Base-by-base conservation (phyloP, 2,329 filamentous ascomycete species). In the Trematosphaeria pertusa region DNA sequence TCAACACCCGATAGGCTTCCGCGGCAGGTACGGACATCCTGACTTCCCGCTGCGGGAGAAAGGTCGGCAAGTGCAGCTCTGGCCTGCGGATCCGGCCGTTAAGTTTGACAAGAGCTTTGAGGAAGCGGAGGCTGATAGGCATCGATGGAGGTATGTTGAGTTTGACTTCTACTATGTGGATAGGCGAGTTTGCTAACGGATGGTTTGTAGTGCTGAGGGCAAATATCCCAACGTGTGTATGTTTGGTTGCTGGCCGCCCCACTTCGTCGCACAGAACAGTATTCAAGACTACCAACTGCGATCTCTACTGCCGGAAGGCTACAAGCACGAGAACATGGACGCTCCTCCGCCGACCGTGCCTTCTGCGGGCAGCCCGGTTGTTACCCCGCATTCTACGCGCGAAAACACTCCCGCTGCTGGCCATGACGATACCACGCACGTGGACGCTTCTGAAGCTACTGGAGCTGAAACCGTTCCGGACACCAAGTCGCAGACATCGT, bases 1-100 rank as follows among this genome's bases (percentile, higher is more conserved):
- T 10, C 46, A 47, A 30, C 50, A 54, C 22, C 50, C 50, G 21
- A 20, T 20, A 3, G 43, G 50, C 9, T 48, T 50, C 32, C 43
- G 50, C n/a, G 50, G 43, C 11, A 30, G 50, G 21, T 54, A 54
- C 38, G 46, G 50, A 15, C 44, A 49, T 7, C 49, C 46, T 3
- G 49, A 52, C 37, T 50, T 46, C 26, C 46, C 50, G 2, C 32
- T 46, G 11, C n/a, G 12, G 7, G 18, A 46, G 17, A 50, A 47
- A 20, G n/a, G 35, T 19, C 19, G 17, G 20, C 20, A 15, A 20
- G 36, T 53, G 20, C 42, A 47, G 11, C 50, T 53, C 8, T 17
- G 20, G 15, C 50, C 46, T 12, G 32, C 43, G 1, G 43, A 47
- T 24, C 30, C 43, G 15, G 30, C 9, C 3, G 22, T 50, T 3